These are phyloP conservation scores for Fusarium praegraminearum DNA, from an alignment of 2,329 filamentous ascomycete species.

Conservation along the genomic window DNA sequence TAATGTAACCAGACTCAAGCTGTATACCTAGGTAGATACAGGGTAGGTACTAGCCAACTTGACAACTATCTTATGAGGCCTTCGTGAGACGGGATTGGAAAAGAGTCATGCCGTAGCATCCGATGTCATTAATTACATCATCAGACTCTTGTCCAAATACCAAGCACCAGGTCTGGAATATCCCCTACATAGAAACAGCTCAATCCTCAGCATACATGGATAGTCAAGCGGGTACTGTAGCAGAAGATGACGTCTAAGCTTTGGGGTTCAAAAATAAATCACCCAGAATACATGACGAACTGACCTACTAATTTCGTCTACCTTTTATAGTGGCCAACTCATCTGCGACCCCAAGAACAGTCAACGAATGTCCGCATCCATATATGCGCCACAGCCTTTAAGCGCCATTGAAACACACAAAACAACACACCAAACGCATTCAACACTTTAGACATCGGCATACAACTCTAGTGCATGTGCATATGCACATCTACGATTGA, in stretches of 20 bases:
- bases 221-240: too few species aligned
- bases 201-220: background rate
- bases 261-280: too few species aligned
- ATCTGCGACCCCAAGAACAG: too few species aligned
- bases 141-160: slow-evolving; percentile 18
- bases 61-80: background rate
- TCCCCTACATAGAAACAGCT: background rate
- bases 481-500: slow-evolving; percentile 3
- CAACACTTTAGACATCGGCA: background rate
- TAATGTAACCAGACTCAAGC: background rate
- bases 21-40: too few species aligned
- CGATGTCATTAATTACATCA: slow-evolving; percentile 15
- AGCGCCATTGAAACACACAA: background rate
- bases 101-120: slow-evolving; percentile 22
- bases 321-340: too few species aligned
- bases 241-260: too few species aligned
- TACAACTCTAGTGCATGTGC: slow-evolving; percentile 1
- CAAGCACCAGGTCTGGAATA: slow-evolving; percentile 19
- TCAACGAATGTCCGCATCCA: background rate
- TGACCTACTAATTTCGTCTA: too few species aligned
- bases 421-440: background rate
- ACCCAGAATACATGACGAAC: too few species aligned
- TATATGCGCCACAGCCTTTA: background rate
- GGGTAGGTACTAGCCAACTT: background rate
- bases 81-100: slow-evolving; percentile 14